Percentiles rank a stretch among this genome's conserved stretches.
Evolutionary conservation across 1,284 basidiomycete genomes (phyloP).

Genomic region (Cryptococcus sp.): DNA sequence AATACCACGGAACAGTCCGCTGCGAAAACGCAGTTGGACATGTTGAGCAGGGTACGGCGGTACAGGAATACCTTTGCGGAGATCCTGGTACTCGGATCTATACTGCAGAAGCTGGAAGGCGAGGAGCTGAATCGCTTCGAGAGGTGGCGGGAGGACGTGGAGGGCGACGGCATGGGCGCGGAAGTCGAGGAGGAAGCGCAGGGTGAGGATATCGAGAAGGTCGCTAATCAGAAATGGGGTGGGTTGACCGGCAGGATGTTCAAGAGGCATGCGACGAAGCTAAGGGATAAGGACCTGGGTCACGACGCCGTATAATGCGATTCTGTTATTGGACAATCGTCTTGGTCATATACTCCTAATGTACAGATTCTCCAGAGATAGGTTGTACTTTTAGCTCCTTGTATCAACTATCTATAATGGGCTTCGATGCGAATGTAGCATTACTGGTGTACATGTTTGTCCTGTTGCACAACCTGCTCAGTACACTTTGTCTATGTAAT

Average conservation of each 20-base stretch:
- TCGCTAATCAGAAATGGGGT: constrained; percentile 25
- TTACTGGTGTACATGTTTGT: no score
- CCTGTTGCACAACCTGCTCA: no score
- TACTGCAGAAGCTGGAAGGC: constrained; percentile 49
- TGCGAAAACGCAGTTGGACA: constrained; percentile 21
- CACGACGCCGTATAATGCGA: no score
- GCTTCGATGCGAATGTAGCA: no score
- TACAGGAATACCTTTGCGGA: constrained; percentile 53
- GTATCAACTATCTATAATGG: no score
- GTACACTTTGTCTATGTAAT: no score
- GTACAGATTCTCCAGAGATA: no score
- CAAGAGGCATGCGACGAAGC: constrained; percentile 15
- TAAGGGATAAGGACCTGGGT: constrained; percentile 14
- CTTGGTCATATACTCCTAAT: no score
- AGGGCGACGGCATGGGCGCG: neutral
- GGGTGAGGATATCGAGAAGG: constrained; percentile 14
- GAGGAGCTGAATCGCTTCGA: constrained; percentile 48
- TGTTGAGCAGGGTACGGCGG: constrained; percentile 31
- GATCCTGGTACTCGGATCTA: constrained; percentile 49
- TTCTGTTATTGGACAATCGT: no score
- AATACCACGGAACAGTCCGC: neutral
- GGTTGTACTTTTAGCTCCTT: no score
- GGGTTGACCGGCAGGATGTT: constrained; percentile 23
- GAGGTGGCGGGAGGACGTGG: constrained; percentile 27
- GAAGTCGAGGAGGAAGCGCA: neutral